phyloP scores from a whole-genome alignment of 768 basidiomycete genomes.

The Artomyces pyxidatus region DNA sequence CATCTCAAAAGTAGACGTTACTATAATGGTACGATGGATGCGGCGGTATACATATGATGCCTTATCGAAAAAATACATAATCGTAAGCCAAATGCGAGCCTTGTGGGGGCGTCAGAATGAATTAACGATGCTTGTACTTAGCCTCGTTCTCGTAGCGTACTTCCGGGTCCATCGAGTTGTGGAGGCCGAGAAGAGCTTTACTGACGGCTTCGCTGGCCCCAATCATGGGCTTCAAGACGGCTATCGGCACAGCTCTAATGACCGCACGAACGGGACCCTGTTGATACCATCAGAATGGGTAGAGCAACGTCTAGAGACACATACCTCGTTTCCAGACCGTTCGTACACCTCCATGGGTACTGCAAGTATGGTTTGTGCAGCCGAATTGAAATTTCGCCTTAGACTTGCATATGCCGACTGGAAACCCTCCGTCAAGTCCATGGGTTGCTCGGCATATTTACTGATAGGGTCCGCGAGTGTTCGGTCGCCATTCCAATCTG shows the following conservation, averaged over 20 bases:
- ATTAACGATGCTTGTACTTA: slow-evolving; percentile 83
- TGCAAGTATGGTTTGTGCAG: slow-evolving; percentile 96
- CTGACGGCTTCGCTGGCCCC: slow-evolving; percentile 95
- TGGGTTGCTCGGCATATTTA: slow-evolving; percentile 88
- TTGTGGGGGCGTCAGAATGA: neutral
- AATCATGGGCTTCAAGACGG: slow-evolving; percentile 96
- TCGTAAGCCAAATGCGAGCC: slow-evolving; percentile 7
- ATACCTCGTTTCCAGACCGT: slow-evolving; percentile 81
- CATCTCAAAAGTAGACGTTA: neutral
- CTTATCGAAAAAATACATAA: no score
- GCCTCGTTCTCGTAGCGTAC: slow-evolving; percentile 78
- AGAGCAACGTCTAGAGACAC: slow-evolving; percentile 17
- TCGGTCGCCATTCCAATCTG: slow-evolving; percentile 34
- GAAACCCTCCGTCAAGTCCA: slow-evolving; percentile 76
- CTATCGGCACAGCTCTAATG: slow-evolving; percentile 94
- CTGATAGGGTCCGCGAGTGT: slow-evolving; percentile 57
- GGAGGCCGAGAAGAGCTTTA: slow-evolving; percentile 89
- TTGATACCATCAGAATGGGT: slow-evolving; percentile 1
- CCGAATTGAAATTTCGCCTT: slow-evolving; percentile 79
- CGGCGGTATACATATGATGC: neutral
- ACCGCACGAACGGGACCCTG: slow-evolving; percentile 92
- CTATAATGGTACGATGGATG: slow-evolving; percentile 2
- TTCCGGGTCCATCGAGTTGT: slow-evolving; percentile 87
- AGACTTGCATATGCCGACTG: slow-evolving; percentile 89
- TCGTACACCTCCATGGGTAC: slow-evolving; percentile 99